phyloP scores from a whole-genome alignment of 495 filamentous ascomycete genomes.

The Lichenothelia convexa region DNA sequence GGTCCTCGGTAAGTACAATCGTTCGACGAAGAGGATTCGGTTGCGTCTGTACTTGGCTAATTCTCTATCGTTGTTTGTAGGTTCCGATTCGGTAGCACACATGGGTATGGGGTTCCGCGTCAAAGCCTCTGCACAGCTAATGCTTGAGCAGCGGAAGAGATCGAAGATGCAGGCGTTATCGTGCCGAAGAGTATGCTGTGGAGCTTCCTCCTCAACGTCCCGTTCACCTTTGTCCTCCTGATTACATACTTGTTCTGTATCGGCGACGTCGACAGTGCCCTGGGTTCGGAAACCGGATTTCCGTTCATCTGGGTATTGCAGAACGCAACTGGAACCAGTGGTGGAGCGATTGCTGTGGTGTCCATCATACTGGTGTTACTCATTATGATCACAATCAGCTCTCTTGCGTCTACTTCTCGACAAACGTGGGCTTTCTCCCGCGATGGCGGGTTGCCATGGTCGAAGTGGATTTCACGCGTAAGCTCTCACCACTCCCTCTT shows the following conservation, averaged over 20 bases:
- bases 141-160: slow-evolving; percentile 15
- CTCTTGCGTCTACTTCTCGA: slow-evolving; percentile 10
- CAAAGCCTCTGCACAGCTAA: slow-evolving; percentile 13
- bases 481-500: no score
- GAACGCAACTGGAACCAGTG: slow-evolving; percentile 3
- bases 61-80: not conserved
- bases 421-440: slow-evolving; percentile 14
- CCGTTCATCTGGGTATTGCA: no score
- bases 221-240: slow-evolving; percentile 10
- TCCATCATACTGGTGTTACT: slow-evolving; percentile 10
- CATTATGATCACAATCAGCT: slow-evolving; percentile 12
- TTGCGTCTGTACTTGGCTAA: not conserved
- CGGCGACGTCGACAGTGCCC: no score
- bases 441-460: no score
- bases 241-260: slow-evolving; percentile 5
- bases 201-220: slow-evolving; percentile 9
- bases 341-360: slow-evolving; percentile 6
- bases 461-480: no score
- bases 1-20: slow-evolving; percentile 6
- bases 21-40: no score
- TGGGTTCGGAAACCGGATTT: no score
- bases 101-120: slow-evolving; percentile 7
- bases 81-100: slow-evolving; percentile 10
- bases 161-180: slow-evolving; percentile 11
- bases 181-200: slow-evolving; percentile 12